A percentile compares a stretch with the other conserved stretches of the same genome.
These are phyloP conservation scores for Calcarisporium arbuscula DNA, from an alignment of 2,329 filamentous ascomycete genomes.

Conservation along the genomic window DNA sequence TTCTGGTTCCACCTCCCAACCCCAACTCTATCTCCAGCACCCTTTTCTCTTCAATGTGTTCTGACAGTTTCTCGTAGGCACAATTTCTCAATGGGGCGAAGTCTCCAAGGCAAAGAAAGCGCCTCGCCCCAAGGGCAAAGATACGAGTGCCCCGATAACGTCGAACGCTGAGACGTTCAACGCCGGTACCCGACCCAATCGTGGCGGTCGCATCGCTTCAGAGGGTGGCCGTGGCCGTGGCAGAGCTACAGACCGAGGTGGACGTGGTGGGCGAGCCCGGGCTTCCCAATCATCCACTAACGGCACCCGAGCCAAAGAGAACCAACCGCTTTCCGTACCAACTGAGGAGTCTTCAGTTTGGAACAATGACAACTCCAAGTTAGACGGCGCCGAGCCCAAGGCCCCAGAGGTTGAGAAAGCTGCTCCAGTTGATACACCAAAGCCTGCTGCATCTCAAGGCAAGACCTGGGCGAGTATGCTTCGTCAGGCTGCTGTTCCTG, in stretches of 20 bases:
- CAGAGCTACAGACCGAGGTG: slow-evolving; percentile 57
- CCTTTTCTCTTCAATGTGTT: too few species aligned
- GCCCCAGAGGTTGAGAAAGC: slow-evolving; percentile 23
- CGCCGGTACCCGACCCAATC: slow-evolving; percentile 39
- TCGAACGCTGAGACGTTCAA: slow-evolving; percentile 40
- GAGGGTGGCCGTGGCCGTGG: slow-evolving; percentile 59
- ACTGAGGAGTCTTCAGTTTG: slow-evolving; percentile 59
- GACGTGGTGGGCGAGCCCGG: slow-evolving; percentile 58
- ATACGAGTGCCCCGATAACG: slow-evolving; percentile 46
- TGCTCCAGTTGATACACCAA: slow-evolving; percentile 29
- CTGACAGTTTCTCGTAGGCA: slow-evolving; percentile 43
- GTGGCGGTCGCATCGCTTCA: slow-evolving; percentile 55
- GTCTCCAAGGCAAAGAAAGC: slow-evolving; percentile 77
- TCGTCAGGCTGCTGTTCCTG: slow-evolving; percentile 50
- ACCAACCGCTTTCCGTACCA: slow-evolving; percentile 53
- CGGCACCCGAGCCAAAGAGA: slow-evolving; percentile 53
- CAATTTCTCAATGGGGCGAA: slow-evolving; percentile 77
- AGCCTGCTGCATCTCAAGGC: slow-evolving; percentile 31
- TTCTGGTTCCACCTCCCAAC: too few species aligned
- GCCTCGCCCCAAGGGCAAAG: slow-evolving; percentile 66
- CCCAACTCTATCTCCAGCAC: too few species aligned
- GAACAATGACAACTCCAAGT: slow-evolving; percentile 34
- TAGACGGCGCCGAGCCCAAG: slow-evolving; percentile 27
- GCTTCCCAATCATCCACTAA: slow-evolving; percentile 52
- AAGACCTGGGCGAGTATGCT: slow-evolving; percentile 76